Evolutionary conservation across 2,329 filamentous ascomycete genomes (phyloP).

Genomic region (Didymella glomerata): DNA sequence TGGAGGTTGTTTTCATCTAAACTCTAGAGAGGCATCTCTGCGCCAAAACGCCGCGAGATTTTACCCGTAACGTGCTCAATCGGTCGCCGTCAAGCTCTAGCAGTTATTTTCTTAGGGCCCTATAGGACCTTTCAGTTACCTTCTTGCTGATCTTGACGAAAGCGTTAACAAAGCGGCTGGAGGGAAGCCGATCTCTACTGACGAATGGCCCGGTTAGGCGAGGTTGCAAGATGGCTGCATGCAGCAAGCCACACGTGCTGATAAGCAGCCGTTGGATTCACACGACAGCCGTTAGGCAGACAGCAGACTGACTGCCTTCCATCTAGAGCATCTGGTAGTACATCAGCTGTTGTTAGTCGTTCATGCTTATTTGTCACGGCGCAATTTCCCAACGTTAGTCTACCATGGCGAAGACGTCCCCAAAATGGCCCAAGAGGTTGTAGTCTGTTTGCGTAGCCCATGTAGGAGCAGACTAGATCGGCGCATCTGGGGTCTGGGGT

Average conservation of each 20-base stretch:
- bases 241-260: slow-evolving; percentile 12
- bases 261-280: slow-evolving; percentile 7
- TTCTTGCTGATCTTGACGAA: not conserved
- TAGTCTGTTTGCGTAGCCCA: slow-evolving; percentile 1
- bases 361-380: not conserved
- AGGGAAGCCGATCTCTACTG: not conserved
- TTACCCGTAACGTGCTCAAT: not conserved
- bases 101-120: not conserved
- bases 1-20: too few relatives aligned
- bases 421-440: not conserved
- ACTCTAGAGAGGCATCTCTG: not conserved
- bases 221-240: slow-evolving; percentile 2
- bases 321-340: not conserved
- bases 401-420: too few relatives aligned
- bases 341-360: not conserved
- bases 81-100: not conserved
- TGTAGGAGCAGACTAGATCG: slow-evolving; percentile 1
- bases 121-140: not conserved
- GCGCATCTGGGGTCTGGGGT: slow-evolving; percentile 7
- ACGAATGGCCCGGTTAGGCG: not conserved
- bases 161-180: not conserved
- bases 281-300: not conserved
- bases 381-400: not conserved
- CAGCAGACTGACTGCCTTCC: not conserved
- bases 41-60: too few relatives aligned